A percentile compares a stretch with the other conserved stretches of the same genome.
Evolutionary conservation across 768 basidiomycete genomes (phyloP).

Genomic region (Lyophyllum atratum): DNA sequence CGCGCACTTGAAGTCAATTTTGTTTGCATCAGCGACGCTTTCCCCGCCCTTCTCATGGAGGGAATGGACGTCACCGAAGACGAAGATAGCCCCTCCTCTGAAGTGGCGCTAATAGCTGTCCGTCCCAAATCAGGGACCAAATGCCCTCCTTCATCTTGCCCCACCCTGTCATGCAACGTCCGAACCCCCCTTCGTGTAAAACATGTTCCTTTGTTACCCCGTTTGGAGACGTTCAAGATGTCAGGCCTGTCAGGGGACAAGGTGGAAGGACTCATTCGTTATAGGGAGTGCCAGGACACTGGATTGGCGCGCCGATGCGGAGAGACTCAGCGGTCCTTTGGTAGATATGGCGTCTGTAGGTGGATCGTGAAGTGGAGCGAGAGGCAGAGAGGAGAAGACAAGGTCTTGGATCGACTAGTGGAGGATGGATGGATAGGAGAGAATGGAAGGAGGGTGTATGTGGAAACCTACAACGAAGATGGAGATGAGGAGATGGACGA

Average conservation of each 20-base stretch:
- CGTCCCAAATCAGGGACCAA: background rate
- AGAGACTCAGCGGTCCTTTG: background rate
- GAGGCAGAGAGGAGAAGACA: constrained; percentile 33
- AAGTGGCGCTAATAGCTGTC: background rate
- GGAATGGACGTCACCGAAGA: constrained; percentile 10
- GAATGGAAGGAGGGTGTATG: constrained; percentile 22
- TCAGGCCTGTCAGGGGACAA: constrained; percentile 22
- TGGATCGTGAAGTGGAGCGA: constrained; percentile 38
- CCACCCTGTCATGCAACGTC: constrained; percentile 1
- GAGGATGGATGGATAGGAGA: constrained; percentile 32
- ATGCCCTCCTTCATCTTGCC: background rate
- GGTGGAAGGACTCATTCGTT: constrained; percentile 18
- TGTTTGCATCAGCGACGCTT: constrained; percentile 28
- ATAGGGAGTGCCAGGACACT: constrained; percentile 12
- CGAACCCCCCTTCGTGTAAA: background rate
- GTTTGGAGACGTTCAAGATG: constrained; percentile 20
- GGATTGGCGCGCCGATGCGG: background rate
- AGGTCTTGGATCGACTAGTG: constrained; percentile 39
- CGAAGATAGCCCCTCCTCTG: background rate
- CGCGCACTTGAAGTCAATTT: constrained; percentile 47
- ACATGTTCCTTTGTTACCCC: constrained; percentile 21
- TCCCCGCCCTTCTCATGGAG: constrained; percentile 37
- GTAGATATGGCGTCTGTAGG: constrained; percentile 5
- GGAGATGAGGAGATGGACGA: constrained; percentile 28
- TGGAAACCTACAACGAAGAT: constrained; percentile 32